phyloP scores from a whole-genome alignment of 768 basidiomycete species.

The Boletellus ananiceps region DNA sequence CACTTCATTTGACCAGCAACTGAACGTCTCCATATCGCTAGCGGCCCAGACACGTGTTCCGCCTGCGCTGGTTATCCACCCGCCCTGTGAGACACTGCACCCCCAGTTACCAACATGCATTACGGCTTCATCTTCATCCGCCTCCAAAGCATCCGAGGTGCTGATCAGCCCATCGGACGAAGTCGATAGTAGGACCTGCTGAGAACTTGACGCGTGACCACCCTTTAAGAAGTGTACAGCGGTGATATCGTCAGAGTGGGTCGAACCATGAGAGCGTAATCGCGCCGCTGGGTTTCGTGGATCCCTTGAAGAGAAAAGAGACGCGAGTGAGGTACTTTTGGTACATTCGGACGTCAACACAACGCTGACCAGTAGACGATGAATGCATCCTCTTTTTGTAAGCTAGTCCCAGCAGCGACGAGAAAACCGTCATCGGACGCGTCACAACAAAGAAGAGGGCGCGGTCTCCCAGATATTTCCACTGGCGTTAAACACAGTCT shows the following conservation, averaged over 20 bases:
- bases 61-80: constrained; percentile 46
- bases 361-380: constrained; percentile 74
- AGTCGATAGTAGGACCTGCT: constrained; percentile 63
- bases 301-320: constrained; percentile 53
- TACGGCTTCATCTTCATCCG: constrained; percentile 85
- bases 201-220: constrained; percentile 29
- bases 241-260: constrained; percentile 93
- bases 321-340: constrained; percentile 2
- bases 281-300: constrained; percentile 70
- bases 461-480: constrained; percentile 40
- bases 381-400: constrained; percentile 75
- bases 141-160: constrained; percentile 64
- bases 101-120: constrained; percentile 83
- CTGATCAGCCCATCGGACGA: constrained; percentile 84
- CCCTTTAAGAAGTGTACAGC: constrained; percentile 49
- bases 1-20: constrained; percentile 76
- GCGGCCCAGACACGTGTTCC: constrained; percentile 65
- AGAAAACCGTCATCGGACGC: constrained; percentile 64
- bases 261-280: constrained; percentile 72
- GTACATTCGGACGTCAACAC: neutral
- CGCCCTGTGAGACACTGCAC: constrained; percentile 72
- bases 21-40: constrained; percentile 95
- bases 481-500: constrained; percentile 36
- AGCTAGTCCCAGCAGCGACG: constrained; percentile 79
- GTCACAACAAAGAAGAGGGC: constrained; percentile 61